Evolutionary conservation across 1,139 yeast genomes (phyloP), one percentile per base, ranked within the genome.

Genomic region (Komagataea norvegica): DNA sequence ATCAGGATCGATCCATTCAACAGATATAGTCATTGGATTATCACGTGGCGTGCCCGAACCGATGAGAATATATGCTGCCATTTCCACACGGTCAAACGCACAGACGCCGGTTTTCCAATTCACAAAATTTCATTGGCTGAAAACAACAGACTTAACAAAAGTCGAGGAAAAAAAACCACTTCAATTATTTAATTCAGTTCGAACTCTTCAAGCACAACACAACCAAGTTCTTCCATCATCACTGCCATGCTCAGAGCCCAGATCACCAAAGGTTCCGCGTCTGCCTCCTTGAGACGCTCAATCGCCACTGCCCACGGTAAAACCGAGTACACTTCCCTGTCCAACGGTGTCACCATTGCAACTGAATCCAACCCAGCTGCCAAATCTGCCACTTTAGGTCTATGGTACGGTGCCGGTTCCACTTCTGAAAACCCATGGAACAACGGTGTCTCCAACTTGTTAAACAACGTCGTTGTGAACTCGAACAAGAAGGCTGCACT

Each of bases 381-480:
- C 44, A 57, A 69, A 41, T 60, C 77, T 24, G 68, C 86, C 29
- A 68, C 86, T 27, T 69, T 82, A 48, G 91, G 91, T 61, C 62
- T 82, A 41, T 83, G 72, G 61, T 66, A 72, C 56, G 82, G 81
- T 47, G 84, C 87, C 38, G 94, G 94, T 59, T 78, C 89, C 38
- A 71, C 88, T 61, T 64, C 83, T 37, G 94, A 83, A 64, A 83
- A 79, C 64, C 72, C 84, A 37, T 81, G 77, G 73, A 79, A 78
- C 67, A 82, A 83, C 52, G 94, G 94, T 74, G 74, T 80, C 40
- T 72, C 89, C 39, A 75, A 83, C 45, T 66, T 83, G 55, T 68
- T 79, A 50, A 64, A 82, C 60, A 65, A 70, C 48, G 60, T 73
- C 27, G 68, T 80, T 58, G 56, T 59, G 26, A 62, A 67, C 24